phyloP scores from a whole-genome alignment of 2,329 filamentous ascomycete species.

The Fusarium sp. region DNA sequence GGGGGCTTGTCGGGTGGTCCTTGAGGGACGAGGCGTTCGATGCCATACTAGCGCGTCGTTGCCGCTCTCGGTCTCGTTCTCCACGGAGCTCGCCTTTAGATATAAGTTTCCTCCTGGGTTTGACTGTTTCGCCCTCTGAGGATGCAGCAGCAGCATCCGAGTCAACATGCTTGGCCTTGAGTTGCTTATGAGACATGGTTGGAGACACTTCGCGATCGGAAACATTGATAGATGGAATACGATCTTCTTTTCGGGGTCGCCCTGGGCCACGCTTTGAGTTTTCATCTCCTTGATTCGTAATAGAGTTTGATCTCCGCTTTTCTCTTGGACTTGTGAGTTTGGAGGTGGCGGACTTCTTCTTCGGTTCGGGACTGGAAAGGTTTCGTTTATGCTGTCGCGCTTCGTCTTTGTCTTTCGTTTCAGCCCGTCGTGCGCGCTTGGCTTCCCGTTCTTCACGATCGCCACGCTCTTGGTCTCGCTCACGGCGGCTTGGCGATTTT shows the following conservation, averaged over 20 bases:
- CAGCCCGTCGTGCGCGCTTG: constrained; percentile 57
- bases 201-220: constrained; percentile 68
- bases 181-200: constrained; percentile 58
- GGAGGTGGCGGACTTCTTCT: constrained; percentile 55
- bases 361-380: constrained; percentile 61
- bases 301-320: constrained; percentile 60
- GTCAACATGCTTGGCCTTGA: constrained; percentile 65
- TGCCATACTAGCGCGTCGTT: constrained; percentile 68
- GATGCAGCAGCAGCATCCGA: constrained; percentile 64
- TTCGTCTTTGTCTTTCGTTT: constrained; percentile 61
- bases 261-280: constrained; percentile 64
- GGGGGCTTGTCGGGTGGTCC: constrained; percentile 63
- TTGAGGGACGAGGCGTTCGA: constrained; percentile 66
- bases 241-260: constrained; percentile 67
- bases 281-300: constrained; percentile 60
- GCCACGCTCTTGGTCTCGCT: constrained; percentile 54
- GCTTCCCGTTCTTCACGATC: constrained; percentile 58
- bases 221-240: constrained; percentile 58
- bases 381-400: constrained; percentile 58
- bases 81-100: constrained; percentile 72
- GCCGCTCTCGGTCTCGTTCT: constrained; percentile 68
- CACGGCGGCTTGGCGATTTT: constrained; percentile 62
- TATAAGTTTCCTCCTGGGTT: constrained; percentile 71
- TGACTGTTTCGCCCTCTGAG: constrained; percentile 68
- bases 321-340: constrained; percentile 61